phyloP scores from a whole-genome alignment of 1,139 yeast species.

The Lodderomyces beijingensis region DNA sequence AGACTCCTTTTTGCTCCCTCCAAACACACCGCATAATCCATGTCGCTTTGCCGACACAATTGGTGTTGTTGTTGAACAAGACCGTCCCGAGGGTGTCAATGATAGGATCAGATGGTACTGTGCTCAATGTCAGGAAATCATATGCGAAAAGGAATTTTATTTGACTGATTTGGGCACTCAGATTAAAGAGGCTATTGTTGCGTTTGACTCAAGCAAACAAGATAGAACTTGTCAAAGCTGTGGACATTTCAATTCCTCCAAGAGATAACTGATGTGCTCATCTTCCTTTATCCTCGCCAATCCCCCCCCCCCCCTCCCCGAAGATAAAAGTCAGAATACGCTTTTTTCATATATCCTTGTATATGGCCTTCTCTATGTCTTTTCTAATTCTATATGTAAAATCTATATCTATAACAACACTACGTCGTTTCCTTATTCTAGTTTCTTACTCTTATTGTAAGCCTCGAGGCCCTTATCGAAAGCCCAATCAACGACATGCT shows the following conservation, averaged over 20 bases:
- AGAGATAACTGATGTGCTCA: conserved; percentile 42
- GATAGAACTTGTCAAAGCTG: conserved; percentile 73
- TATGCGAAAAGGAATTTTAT: conserved; percentile 68
- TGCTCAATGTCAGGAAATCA: conserved; percentile 55
- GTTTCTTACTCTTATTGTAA: conserved; percentile 17
- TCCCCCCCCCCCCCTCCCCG: too few species aligned
- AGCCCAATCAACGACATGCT: conserved; percentile 57
- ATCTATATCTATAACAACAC: too few species aligned
- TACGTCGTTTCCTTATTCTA: too few species aligned
- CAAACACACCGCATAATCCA: conserved; percentile 86
- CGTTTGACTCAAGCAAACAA: conserved; percentile 58
- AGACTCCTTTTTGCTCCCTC: conserved; percentile 80
- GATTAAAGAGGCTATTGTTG: conserved; percentile 75
- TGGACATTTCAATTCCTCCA: conserved; percentile 64
- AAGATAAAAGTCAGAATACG: too few species aligned
- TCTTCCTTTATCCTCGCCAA: too few species aligned
- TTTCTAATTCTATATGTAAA: too few species aligned
- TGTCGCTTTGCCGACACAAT: conserved; percentile 81
- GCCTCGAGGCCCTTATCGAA: conserved; percentile 56
- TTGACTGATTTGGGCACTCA: conserved; percentile 86
- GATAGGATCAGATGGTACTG: conserved; percentile 90
- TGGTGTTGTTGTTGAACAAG: conserved; percentile 94
- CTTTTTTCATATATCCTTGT: too few species aligned
- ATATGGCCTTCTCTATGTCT: too few species aligned
- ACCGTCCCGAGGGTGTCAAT: conserved; percentile 64